Percentiles rank a stretch among this genome's conserved stretches.
Evolutionary conservation across 2,329 filamentous ascomycete species (phyloP).

Genomic region (Fusarium armeniacum): DNA sequence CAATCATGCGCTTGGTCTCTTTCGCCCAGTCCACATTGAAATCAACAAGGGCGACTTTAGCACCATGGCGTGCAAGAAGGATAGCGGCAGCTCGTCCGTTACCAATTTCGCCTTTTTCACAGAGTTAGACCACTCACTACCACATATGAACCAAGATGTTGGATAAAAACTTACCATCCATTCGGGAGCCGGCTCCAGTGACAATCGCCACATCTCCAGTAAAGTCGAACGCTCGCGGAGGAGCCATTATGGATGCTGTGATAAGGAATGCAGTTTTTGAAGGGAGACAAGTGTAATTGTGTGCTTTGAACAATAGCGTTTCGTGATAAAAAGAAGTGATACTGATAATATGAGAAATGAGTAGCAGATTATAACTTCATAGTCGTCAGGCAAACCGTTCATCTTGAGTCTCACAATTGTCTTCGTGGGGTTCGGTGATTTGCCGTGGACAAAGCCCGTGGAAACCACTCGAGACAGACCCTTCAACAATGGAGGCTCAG

Average conservation of each 20-base stretch:
- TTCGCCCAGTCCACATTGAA: constrained; percentile 15
- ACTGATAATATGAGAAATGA: too few species aligned
- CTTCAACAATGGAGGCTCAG: neutral
- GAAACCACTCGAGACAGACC: neutral
- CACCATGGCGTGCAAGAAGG: constrained; percentile 10
- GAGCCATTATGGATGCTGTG: neutral
- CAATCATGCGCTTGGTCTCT: constrained; percentile 17
- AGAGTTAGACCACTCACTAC: neutral
- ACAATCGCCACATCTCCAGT: constrained; percentile 11
- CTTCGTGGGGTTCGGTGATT: neutral
- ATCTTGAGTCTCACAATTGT: neutral
- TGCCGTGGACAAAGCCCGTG: constrained; percentile 12
- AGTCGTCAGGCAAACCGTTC: neutral
- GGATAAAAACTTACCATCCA: neutral
- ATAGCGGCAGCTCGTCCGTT: constrained; percentile 18
- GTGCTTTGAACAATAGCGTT: neutral
- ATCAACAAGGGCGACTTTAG: constrained; percentile 13
- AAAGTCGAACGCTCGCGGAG: constrained; percentile 9
- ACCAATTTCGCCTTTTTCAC: constrained; percentile 9
- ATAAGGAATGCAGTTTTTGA: neutral
- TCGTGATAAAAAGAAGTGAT: neutral
- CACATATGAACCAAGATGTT: too few species aligned
- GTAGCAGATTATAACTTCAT: too few species aligned
- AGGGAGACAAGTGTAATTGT: too few species aligned
- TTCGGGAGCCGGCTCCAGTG: constrained; percentile 14